These are phyloP conservation scores for Chlorella sp. DNA, from an alignment of 139 green algal species.

Conservation along the genomic window DNA sequence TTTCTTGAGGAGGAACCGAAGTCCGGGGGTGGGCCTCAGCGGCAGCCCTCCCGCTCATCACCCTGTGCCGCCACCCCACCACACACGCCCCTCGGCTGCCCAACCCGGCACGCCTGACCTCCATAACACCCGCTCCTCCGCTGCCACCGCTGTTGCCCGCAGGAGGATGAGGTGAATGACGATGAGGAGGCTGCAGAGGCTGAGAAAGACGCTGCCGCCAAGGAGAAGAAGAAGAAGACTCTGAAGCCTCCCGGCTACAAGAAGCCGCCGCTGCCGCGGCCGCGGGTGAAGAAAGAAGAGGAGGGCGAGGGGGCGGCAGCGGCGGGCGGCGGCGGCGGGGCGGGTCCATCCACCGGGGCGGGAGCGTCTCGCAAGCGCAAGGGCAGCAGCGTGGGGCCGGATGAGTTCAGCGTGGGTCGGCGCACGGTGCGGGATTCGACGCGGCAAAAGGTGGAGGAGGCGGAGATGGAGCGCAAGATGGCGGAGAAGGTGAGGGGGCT, in stretches of 20 bases:
- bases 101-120: too few relatives aligned
- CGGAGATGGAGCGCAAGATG: conserved; percentile 51
- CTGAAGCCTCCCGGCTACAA: conserved; percentile 56
- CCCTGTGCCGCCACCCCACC: too few relatives aligned
- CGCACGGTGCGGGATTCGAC: conserved; percentile 64
- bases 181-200: conserved; percentile 38
- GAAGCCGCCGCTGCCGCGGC: conserved; percentile 27
- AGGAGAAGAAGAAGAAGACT: conserved; percentile 49
- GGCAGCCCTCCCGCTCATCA: too few relatives aligned
- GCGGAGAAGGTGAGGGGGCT: conserved; percentile 29
- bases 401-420: conserved; percentile 6
- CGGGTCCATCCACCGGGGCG: background rate
- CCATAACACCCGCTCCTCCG: background rate
- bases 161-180: conserved; percentile 51
- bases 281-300: conserved; percentile 1
- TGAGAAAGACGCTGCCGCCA: conserved; percentile 10
- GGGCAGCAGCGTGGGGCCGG: background rate
- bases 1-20: too few relatives aligned
- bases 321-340: background rate
- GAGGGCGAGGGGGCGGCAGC: background rate
- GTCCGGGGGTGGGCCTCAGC: too few relatives aligned
- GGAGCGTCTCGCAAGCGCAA: background rate
- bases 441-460: conserved; percentile 59
- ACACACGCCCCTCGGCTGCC: too few relatives aligned
- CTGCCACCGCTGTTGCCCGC: background rate